Conservation (phyloP, 352 stramenopile species). For the Blastocystis sp. region DNA sequence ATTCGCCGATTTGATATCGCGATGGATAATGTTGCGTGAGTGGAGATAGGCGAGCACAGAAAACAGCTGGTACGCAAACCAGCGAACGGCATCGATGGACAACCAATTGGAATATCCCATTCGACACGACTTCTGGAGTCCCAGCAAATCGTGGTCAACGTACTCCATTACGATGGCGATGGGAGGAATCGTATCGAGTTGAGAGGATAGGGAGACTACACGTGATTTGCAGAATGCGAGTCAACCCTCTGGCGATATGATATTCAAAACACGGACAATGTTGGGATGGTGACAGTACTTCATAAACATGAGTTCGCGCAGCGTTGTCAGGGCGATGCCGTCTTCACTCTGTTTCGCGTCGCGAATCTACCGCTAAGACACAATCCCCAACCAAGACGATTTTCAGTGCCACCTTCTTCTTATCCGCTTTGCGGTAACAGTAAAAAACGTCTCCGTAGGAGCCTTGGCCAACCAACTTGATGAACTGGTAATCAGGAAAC, state of each 20-base stretch:
- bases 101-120: slow-evolving; percentile 39
- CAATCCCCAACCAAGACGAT: background rate
- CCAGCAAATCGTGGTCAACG: slow-evolving; percentile 72
- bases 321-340: slow-evolving; percentile 11
- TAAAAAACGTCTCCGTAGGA: slow-evolving; percentile 57
- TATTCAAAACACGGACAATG: slow-evolving; percentile 8
- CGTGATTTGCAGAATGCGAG: background rate
- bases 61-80: slow-evolving; percentile 51
- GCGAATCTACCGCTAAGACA: slow-evolving; percentile 21
- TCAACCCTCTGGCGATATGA: background rate
- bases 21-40: slow-evolving; percentile 33
- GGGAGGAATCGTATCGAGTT: background rate
- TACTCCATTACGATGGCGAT: slow-evolving; percentile 59
- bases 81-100: slow-evolving; percentile 19
- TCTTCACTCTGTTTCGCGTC: slow-evolving; percentile 6
- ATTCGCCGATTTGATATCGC: slow-evolving; percentile 60
- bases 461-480: slow-evolving; percentile 15
- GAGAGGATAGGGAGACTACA: background rate
- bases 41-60: slow-evolving; percentile 51
- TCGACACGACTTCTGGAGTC: slow-evolving; percentile 16
- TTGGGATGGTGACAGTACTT: slow-evolving; percentile 33
- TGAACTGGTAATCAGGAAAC: slow-evolving; percentile 45
- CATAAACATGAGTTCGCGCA: slow-evolving; percentile 35
- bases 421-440: slow-evolving; percentile 20
- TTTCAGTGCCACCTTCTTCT: slow-evolving; percentile 25